These are phyloP conservation scores for Leptoxyphium fumago DNA, from an alignment of 2,329 filamentous ascomycete species.

Conservation along the genomic window DNA sequence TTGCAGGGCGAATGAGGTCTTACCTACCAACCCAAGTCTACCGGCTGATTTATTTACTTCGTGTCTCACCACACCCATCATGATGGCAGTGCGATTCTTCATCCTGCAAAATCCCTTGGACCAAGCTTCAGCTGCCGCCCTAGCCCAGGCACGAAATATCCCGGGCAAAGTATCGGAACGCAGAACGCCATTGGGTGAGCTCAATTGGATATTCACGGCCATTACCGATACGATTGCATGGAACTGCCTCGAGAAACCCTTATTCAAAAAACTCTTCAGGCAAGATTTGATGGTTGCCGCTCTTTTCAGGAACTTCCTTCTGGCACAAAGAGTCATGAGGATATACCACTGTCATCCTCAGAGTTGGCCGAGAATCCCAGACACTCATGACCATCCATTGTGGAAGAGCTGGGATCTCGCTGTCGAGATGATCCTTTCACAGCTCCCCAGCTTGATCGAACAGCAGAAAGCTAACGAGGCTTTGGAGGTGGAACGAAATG, in stretches of 20 bases:
- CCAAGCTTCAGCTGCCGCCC: constrained; percentile 44
- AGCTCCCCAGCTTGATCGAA: constrained; percentile 70
- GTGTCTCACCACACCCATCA: constrained; percentile 90
- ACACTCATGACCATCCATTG: constrained; percentile 84
- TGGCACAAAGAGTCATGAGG: constrained; percentile 90
- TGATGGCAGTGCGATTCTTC: constrained; percentile 94
- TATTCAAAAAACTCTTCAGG: constrained; percentile 93
- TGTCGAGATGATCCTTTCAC: constrained; percentile 83
- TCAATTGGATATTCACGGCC: constrained; percentile 99
- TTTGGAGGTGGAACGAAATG: constrained; percentile 6
- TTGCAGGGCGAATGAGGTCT: constrained; percentile 76
- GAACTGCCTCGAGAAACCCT: constrained; percentile 77
- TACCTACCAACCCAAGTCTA: constrained; percentile 85
- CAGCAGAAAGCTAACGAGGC: constrained; percentile 48
- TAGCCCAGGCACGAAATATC: constrained; percentile 75
- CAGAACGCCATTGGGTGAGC: constrained; percentile 80
- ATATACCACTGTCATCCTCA: constrained; percentile 92
- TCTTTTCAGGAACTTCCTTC: constrained; percentile 85
- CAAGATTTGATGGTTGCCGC: constrained; percentile 99
- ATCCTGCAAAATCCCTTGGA: constrained; percentile 72
- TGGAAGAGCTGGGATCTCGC: constrained; percentile 98
- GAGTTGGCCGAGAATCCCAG: constrained; percentile 79
- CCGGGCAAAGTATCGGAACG: constrained; percentile 85
- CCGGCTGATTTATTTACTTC: constrained; percentile 93
- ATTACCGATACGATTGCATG: constrained; percentile 98